Percentiles rank a stretch among this genome's conserved stretches.
phyloP scores from a whole-genome alignment of 2,329 filamentous ascomycete species.

The Diplodia corticola region DNA sequence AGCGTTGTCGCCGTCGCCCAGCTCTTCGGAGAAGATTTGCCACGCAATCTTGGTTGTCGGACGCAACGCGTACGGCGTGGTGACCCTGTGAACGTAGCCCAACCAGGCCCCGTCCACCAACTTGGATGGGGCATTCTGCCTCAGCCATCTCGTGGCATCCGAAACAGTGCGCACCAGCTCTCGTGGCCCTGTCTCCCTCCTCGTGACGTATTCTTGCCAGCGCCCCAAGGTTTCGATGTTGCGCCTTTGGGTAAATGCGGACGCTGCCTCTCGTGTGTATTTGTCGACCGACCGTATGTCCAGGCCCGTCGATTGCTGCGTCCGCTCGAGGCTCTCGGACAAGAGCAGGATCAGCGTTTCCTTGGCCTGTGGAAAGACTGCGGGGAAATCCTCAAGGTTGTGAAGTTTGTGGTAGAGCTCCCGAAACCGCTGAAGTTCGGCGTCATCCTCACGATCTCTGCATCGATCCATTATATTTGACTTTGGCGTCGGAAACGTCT shows the following conservation, averaged over 20 bases:
- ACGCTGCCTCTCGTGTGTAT: constrained; percentile 32
- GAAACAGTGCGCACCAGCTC: constrained; percentile 41
- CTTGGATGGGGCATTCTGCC: constrained; percentile 46
- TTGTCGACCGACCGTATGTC: constrained; percentile 35
- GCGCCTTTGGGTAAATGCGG: constrained; percentile 35
- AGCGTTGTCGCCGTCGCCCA: constrained; percentile 50
- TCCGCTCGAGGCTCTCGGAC: constrained; percentile 35
- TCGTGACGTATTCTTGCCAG: constrained; percentile 40
- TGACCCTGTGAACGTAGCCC: constrained; percentile 47
- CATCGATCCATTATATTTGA: no score
- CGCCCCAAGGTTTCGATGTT: constrained; percentile 34
- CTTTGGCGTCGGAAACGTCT: no score
- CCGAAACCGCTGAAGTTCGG: constrained; percentile 26
- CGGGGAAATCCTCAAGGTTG: constrained; percentile 42
- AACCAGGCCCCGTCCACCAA: constrained; percentile 54
- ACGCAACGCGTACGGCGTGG: constrained; percentile 45
- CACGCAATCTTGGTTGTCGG: constrained; percentile 47
- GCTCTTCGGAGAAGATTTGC: constrained; percentile 53
- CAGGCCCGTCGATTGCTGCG: constrained; percentile 23
- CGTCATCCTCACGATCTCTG: not conserved
- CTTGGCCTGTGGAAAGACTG: constrained; percentile 38
- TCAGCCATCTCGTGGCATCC: constrained; percentile 45
- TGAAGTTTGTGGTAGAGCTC: constrained; percentile 45
- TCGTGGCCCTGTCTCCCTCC: constrained; percentile 34
- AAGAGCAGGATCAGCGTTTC: constrained; percentile 39